These are phyloP conservation scores for Sporothrix pseudoabietina DNA, from an alignment of 2,329 filamentous ascomycete genomes.

Conservation along the genomic window DNA sequence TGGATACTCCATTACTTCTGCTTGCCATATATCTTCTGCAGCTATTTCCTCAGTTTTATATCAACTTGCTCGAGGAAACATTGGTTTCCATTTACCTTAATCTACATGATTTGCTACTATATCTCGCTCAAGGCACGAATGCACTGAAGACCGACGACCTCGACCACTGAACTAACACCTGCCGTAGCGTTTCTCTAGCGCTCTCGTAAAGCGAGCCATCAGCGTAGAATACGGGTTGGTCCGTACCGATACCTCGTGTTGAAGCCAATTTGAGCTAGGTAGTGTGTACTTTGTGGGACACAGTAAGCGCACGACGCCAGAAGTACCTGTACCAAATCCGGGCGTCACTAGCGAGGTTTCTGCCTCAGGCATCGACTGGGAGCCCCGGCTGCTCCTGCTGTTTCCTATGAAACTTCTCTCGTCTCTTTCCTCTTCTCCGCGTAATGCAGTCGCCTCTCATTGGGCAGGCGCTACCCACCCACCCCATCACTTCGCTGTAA, in stretches of 20 bases:
- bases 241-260: slow-evolving; percentile 1
- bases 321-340: not conserved
- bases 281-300: not conserved
- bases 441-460: slow-evolving; percentile 28
- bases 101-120: not conserved
- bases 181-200: not conserved
- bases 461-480: slow-evolving; percentile 16
- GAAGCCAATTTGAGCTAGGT: not conserved
- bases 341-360: not conserved
- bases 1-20: not conserved
- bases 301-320: not conserved
- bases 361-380: slow-evolving; percentile 11
- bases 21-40: not conserved
- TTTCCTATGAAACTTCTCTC: not conserved
- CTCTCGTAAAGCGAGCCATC: not conserved
- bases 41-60: slow-evolving; percentile 7
- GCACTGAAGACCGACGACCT: not conserved
- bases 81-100: slow-evolving; percentile 7
- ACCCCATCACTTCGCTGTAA: not conserved
- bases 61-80: not conserved
- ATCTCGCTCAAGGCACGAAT: not conserved
- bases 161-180: not conserved
- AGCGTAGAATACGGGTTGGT: slow-evolving; percentile 10
- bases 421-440: slow-evolving; percentile 19
- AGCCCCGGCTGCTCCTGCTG: not conserved